Base-by-base conservation (phyloP, 2,329 filamentous ascomycete genomes). In the Esteya vermicola region DNA sequence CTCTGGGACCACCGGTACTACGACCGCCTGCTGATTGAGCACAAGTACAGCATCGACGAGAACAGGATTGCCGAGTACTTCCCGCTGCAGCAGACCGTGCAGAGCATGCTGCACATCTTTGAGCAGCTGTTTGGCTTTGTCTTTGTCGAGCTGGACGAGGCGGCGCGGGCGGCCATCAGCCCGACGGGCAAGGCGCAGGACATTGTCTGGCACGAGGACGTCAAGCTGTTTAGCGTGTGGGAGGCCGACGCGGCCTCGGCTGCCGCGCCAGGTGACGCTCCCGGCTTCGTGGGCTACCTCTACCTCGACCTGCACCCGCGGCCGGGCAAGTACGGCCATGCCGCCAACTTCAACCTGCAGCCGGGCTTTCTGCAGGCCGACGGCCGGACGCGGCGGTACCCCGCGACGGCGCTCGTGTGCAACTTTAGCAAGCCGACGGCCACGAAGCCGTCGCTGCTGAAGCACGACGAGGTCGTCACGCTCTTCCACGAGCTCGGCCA, bases 1-100 rank as follows among this genome's bases (percentile, higher is more conserved):
- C 71, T 88, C 31, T 91, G 85, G 84, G 84, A 91, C 49, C 72
- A 82, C 53, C 69, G 81, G 32, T 91, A 76, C 60, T 91, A 89
- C 58, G 80, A 85, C 49, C 76, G 81, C 7, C 64, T 88, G 54
- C 80, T 86, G 72, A 73, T 86, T 30, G 81, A 89, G 62, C 73
- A 81, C 54, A 80, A 89, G 53, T 89, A 78, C 56, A 78, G 74
- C 51, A 78, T 91, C 34, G 81, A 89, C 47, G 82, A 89, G 56
- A 75, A 78, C 50, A 74, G 78, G 54, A 83, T 91, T 51, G 77
- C 84, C 9, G 81, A 91, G 59, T 91, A 88, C 60, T 91, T 91
- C 62, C 84, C 85, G 4, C 67, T 89, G 7, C 68, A 76, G 44
- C 72, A 75, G 13, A 85, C 81, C 0, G 78, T 91, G 38, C 68